Evolutionary conservation across 192 early-diverging fungal genomes (phyloP).

Genomic region (Paraglomus brasilianum): DNA sequence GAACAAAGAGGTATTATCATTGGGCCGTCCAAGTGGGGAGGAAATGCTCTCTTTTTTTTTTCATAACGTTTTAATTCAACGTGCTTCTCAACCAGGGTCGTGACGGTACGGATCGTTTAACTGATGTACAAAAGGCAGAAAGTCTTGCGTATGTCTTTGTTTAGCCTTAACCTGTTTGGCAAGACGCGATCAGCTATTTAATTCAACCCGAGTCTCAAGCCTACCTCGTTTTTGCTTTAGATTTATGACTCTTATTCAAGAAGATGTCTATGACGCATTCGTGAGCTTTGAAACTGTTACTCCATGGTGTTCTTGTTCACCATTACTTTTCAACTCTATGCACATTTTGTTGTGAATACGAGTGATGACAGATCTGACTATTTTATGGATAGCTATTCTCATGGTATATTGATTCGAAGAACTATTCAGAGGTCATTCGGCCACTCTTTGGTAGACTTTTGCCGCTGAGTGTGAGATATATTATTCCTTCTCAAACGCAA

Average conservation of each 20-base stretch:
- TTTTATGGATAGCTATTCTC: slow-evolving; percentile 58
- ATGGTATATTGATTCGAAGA: slow-evolving; percentile 81
- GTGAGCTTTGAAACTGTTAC: slow-evolving; percentile 34
- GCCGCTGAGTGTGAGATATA: slow-evolving; percentile 63
- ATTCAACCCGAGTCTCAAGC: neutral
- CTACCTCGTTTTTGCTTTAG: slow-evolving; percentile 35
- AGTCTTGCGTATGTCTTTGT: slow-evolving; percentile 47
- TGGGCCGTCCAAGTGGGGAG: neutral
- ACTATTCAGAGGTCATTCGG: slow-evolving; percentile 73
- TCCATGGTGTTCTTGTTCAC: neutral
- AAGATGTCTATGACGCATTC: slow-evolving; percentile 73
- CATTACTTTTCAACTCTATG: neutral
- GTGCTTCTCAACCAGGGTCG: slow-evolving; percentile 29
- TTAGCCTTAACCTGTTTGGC: neutral
- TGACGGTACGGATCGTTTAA: slow-evolving; percentile 45
- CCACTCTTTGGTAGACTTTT: slow-evolving; percentile 71
- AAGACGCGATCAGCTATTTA: neutral
- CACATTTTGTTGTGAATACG: neutral
- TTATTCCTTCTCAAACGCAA: slow-evolving; percentile 72
- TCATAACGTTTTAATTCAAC: neutral
- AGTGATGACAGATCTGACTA: too few species aligned
- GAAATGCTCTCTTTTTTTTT: neutral
- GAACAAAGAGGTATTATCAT: slow-evolving; percentile 34
- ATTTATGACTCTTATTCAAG: slow-evolving; percentile 73
- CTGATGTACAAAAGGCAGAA: slow-evolving; percentile 49